Percentiles rank a stretch among this genome's conserved stretches.
Conservation (phyloP, 352 stramenopile species). For the Globisporangium takayamanum region DNA sequence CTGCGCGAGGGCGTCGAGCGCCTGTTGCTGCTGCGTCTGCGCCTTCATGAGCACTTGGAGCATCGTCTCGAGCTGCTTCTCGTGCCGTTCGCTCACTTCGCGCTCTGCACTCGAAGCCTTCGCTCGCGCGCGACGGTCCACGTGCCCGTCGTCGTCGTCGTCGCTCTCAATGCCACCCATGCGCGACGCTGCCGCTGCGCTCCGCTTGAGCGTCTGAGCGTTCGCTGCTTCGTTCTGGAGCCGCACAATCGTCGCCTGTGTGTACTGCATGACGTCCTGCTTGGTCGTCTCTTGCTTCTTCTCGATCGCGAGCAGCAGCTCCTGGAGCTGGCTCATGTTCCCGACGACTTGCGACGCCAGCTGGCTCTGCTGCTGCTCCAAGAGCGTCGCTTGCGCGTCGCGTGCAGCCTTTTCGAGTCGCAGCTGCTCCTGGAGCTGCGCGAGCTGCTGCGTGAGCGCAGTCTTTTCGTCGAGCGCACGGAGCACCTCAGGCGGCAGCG, state of each 20-base stretch:
- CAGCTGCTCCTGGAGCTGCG: constrained; percentile 51
- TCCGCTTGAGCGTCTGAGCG: constrained; percentile 19
- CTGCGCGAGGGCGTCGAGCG: constrained; percentile 47
- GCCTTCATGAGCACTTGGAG: constrained; percentile 53
- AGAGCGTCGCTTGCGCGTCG: constrained; percentile 29
- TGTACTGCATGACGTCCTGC: constrained; percentile 60
- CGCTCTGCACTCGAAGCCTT: not conserved
- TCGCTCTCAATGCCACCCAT: constrained; percentile 48
- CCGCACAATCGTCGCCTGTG: constrained; percentile 39
- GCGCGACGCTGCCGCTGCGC: constrained; percentile 13
- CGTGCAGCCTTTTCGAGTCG: constrained; percentile 40
- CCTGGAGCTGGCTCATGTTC: constrained; percentile 60
- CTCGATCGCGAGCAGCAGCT: constrained; percentile 55
- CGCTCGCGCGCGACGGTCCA: not conserved
- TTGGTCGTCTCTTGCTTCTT: constrained; percentile 53
- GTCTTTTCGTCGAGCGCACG: constrained; percentile 53
- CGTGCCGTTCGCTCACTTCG: constrained; percentile 16
- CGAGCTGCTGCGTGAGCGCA: constrained; percentile 45
- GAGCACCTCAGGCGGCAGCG: constrained; percentile 31
- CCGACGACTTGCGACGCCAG: constrained; percentile 38
- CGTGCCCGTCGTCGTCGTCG: constrained; percentile 12
- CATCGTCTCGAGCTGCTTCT: constrained; percentile 49
- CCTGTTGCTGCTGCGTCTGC: constrained; percentile 55
- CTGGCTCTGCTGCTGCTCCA: constrained; percentile 47
- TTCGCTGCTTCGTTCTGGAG: constrained; percentile 34